Evolutionary conservation across 805 yeast species (phyloP), one percentile per base, ranked within the genome.

Genomic region (Suhomyces kilbournensis): DNA sequence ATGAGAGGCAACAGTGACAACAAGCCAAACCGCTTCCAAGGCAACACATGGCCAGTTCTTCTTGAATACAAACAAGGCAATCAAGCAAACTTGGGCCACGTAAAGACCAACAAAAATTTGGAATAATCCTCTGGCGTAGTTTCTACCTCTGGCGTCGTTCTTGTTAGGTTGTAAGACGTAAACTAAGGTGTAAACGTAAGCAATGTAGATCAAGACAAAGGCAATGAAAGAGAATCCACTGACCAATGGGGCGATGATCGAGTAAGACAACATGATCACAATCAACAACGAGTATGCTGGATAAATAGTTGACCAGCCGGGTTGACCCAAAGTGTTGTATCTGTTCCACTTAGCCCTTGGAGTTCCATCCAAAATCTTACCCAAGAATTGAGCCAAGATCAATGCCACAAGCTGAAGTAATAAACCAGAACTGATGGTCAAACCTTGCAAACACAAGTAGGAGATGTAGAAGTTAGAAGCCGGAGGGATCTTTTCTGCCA

Each of bases 301-400:
- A 70, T 88, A 93, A 12, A 82, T 74, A 15, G 88, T 83, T 47
- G 97, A 96, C 88, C 92, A 91, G 22, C 82, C 79, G 44, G 92
- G 88, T 42, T 80, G 76, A 10, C 83, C 78, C 60, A 93, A 74
- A 1, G 75, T 77, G 66, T 82, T 82, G 65, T 70, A 81, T 63
- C 97, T 83, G 54, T 69, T 81, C 97, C 97, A 93, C 74, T 86
- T 88, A 71, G 90, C 85, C 72, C 98, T 84, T 55, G 98, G 98
- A 5, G 98, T 90, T 50, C 80, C 78, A 67, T 91, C 97, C 55
- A 94, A 78, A 20, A 90, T 54, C 57, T 74, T 75, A 28, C 94
- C 89, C 53, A 92, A 74, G 35, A 86, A 72, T 64, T 87, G 84
- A 49, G 88, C 84, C 57, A 92, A 74, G 50, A 88, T 77, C 61